These are phyloP conservation scores for Camellia granthamiana DNA, from an alignment of 148 eudicot species.

Conservation along the genomic window DNA sequence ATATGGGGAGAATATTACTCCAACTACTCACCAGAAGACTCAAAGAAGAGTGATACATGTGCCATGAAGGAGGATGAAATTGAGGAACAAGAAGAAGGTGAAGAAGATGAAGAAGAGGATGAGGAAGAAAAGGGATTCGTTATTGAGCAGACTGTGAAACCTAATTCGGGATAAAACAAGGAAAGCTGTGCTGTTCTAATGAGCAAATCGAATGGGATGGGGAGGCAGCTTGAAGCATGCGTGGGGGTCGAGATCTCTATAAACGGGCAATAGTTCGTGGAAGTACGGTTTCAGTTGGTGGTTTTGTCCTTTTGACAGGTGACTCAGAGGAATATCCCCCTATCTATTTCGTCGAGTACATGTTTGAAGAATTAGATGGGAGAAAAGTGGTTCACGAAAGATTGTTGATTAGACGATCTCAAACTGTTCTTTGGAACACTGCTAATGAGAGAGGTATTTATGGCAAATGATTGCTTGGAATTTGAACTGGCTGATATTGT, in stretches of 20 bases:
- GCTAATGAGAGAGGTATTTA: slow-evolving; percentile 81
- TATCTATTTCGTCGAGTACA: slow-evolving; percentile 76
- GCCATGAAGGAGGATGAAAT: slow-evolving; percentile 27
- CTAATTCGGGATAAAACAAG: slow-evolving; percentile 29
- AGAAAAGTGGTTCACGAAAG: slow-evolving; percentile 79
- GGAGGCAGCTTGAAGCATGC: slow-evolving; percentile 41
- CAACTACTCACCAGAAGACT: slow-evolving; percentile 69
- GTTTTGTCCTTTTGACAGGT: slow-evolving; percentile 53
- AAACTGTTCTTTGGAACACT: slow-evolving; percentile 75
- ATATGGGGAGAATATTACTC: slow-evolving; percentile 97
- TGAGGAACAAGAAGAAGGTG: slow-evolving; percentile 19
- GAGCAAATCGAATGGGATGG: slow-evolving; percentile 66
- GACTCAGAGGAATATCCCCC: slow-evolving; percentile 35
- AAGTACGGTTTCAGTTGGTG: slow-evolving; percentile 50
- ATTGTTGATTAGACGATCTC: slow-evolving; percentile 61
- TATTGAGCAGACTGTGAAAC: slow-evolving; percentile 33
- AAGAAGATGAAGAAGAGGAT: slow-evolving; percentile 64
- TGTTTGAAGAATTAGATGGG: slow-evolving; percentile 69
- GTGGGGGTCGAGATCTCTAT: slow-evolving; percentile 42
- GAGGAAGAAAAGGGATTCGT: slow-evolving; percentile 54
- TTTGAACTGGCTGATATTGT: slow-evolving; percentile 60
- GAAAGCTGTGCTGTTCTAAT: slow-evolving; percentile 33
- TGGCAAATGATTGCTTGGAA: slow-evolving; percentile 74
- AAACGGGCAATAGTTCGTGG: slow-evolving; percentile 59
- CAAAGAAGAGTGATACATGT: slow-evolving; percentile 35